Percentiles rank a stretch among this genome's conserved stretches.
Conservation (phyloP, 495 filamentous ascomycete genomes). For the Aspergillus biplanus region DNA sequence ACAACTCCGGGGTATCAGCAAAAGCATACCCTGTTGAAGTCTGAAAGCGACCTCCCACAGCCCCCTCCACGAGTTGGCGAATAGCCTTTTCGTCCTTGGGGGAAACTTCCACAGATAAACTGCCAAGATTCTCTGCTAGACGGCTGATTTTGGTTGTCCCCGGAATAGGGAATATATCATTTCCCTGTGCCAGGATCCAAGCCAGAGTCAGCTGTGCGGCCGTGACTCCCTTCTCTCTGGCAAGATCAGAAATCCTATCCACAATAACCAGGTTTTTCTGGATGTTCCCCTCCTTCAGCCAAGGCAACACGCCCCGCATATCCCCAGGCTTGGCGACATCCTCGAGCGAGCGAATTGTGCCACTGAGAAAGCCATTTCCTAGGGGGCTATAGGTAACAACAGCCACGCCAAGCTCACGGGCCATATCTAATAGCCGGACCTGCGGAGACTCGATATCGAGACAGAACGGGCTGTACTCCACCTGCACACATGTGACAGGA, state of each 20-base stretch:
- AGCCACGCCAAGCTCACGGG: constrained; percentile 65
- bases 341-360: constrained; percentile 43
- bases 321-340: constrained; percentile 51
- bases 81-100: constrained; percentile 24
- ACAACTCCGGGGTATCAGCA: constrained; percentile 29
- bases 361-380: constrained; percentile 60
- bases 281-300: constrained; percentile 56
- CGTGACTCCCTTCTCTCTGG: constrained; percentile 50
- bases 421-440: constrained; percentile 54
- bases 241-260: constrained; percentile 44
- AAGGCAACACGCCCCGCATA: constrained; percentile 42
- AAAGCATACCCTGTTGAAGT: constrained; percentile 27
- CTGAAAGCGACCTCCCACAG: constrained; percentile 29
- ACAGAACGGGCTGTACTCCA: constrained; percentile 65
- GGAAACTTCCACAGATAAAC: constrained; percentile 2
- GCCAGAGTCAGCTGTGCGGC: constrained; percentile 56
- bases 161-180: constrained; percentile 65
- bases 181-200: constrained; percentile 62
- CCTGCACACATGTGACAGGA: constrained; percentile 65
- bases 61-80: constrained; percentile 13
- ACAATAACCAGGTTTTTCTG: constrained; percentile 54
- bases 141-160: constrained; percentile 61
- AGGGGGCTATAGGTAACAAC: constrained; percentile 65
- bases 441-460: constrained; percentile 60
- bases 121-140: constrained; percentile 57